Base-by-base conservation (phyloP, 2,329 filamentous ascomycete genomes). In the Trichoderma gracile region DNA sequence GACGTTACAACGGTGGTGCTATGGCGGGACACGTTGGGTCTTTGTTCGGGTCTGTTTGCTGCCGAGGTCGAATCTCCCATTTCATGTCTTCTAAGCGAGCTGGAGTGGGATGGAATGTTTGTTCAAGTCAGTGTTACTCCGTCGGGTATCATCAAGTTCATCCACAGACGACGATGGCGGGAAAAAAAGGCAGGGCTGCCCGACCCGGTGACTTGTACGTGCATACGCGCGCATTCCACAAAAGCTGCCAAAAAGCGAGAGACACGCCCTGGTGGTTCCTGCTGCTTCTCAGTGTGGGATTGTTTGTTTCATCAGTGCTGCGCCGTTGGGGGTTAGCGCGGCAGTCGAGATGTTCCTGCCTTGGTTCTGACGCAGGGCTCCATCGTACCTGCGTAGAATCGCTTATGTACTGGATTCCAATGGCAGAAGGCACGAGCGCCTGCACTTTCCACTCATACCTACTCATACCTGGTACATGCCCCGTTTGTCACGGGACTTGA, bases 401-500 rank as follows among this genome's bases (percentile, higher is more conserved):
- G n/a, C 27, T 38, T 38, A n/a, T n/a, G n/a, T n/a, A 21, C 55
- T 30, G 25, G 25, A 33, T 27, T 59, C 30, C 45, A 25, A 19
- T 56, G 40, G 23, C 40, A 56, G 33, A 38, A 38, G 33, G 21
- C 46, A 25, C 12, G 17, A 19, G n/a, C 46, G 5, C 21, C n/a
- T 49, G 12, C 12, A 14, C 21, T 33, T 33, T 33, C 30, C 30
- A 10, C 30, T 27, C 25, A 27, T 27, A 27, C 25, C 5, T 27
- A 27, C 25, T 9, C 8, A 33, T 33, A 33, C 9, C 30, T 33
- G 46, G n/a, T 52, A 52, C 57, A 61, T 61, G 47, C 15, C 33
- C 19, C 21, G 33, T 53, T 61, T 52, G 57, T 52, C 57, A 61
- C 25, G 57, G 57, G 57, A 52, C 57, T n/a, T 33, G 10, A 5